phyloP scores from a whole-genome alignment of 345 rosid species.

The Aurinia saxatilis region DNA sequence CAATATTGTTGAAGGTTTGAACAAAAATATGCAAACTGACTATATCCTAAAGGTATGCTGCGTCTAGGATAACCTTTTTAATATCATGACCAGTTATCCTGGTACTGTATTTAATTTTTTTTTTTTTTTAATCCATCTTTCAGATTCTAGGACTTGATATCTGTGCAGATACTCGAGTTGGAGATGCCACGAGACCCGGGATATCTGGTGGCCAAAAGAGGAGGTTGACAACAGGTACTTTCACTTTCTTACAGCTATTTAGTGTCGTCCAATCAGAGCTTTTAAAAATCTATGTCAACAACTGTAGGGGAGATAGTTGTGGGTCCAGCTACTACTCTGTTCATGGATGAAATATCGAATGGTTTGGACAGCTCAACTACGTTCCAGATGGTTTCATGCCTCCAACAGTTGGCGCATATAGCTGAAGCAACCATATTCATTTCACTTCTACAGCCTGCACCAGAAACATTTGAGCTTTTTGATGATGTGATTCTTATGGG shows the following conservation, averaged over 20 bases:
- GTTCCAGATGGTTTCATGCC: conserved; percentile 43
- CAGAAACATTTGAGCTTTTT: conserved; percentile 51
- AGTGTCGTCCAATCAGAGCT: neutral
- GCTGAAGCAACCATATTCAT: conserved; percentile 35
- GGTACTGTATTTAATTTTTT: neutral
- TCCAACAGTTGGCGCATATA: conserved; percentile 44
- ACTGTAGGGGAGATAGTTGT: conserved; percentile 48
- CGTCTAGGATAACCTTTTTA: neutral
- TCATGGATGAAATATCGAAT: conserved; percentile 58
- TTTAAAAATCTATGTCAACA: neutral
- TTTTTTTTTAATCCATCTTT: neutral
- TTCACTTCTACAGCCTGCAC: conserved; percentile 65
- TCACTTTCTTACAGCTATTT: neutral
- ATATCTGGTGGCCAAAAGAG: conserved; percentile 47
- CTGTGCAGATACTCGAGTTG: conserved; percentile 37
- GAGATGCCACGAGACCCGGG: conserved; percentile 35
- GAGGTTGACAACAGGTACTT: conserved; percentile 36
- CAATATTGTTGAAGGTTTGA: conserved; percentile 31
- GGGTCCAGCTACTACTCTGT: conserved; percentile 42
- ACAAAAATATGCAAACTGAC: conserved; percentile 40
- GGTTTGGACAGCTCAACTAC: conserved; percentile 62
- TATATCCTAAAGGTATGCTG: conserved; percentile 36
- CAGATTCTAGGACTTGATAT: conserved; percentile 44
- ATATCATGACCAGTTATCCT: neutral
- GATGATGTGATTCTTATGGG: conserved; percentile 52